Evolutionary conservation across 2,329 filamentous ascomycete genomes (phyloP).

Genomic region (Fusarium armeniacum): DNA sequence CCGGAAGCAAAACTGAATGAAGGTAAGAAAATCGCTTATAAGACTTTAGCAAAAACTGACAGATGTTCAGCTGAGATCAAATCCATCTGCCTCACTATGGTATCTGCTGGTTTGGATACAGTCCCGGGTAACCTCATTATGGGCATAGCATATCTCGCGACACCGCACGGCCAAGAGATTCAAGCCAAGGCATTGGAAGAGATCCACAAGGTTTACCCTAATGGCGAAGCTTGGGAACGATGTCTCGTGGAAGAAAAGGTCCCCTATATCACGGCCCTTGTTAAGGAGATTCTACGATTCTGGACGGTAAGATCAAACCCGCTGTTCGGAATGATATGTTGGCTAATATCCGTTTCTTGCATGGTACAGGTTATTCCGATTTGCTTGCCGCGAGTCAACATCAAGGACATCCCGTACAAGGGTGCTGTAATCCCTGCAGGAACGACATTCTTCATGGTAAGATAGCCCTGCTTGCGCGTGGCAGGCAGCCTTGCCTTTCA

Average conservation of each 20-base stretch:
- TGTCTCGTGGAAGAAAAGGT: conserved; percentile 81
- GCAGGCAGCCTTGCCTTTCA: neutral
- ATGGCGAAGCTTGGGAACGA: conserved; percentile 81
- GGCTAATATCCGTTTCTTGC: neutral
- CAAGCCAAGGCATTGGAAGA: conserved; percentile 78
- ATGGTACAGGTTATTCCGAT: conserved; percentile 73
- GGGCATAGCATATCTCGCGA: conserved; percentile 82
- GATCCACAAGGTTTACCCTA: conserved; percentile 78
- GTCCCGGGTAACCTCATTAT: conserved; percentile 85
- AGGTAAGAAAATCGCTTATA: conserved; percentile 36
- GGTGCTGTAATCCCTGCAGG: conserved; percentile 77
- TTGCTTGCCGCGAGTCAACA: conserved; percentile 78
- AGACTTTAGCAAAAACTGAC: neutral
- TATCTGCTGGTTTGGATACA: conserved; percentile 84
- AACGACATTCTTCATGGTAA: conserved; percentile 83
- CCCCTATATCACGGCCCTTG: conserved; percentile 81
- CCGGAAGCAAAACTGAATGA: conserved; percentile 60
- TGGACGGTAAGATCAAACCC: conserved; percentile 67
- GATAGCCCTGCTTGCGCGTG: conserved; percentile 2
- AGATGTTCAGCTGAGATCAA: conserved; percentile 76
- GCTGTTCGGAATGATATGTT: neutral
- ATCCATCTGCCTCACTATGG: conserved; percentile 86
- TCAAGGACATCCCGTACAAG: conserved; percentile 79
- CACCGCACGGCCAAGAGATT: conserved; percentile 74
- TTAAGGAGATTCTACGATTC: conserved; percentile 83